Conservation (phyloP, 225 moss, liverwort and hornwort species). For the Bryoerythrophyllum caledonicum region DNA sequence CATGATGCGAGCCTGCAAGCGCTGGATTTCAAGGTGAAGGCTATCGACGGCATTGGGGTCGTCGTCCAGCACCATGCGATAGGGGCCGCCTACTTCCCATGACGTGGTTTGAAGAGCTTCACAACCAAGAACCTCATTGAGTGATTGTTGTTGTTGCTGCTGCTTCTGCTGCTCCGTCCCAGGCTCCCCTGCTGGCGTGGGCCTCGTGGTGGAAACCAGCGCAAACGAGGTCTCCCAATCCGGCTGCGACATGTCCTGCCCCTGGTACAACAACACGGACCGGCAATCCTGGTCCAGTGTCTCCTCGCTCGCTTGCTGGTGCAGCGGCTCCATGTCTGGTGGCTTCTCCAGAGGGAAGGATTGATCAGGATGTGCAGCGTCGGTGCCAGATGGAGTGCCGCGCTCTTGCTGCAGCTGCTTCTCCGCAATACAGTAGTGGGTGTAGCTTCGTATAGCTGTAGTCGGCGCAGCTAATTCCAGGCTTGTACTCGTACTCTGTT, state of each 20-base stretch:
- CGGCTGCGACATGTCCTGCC: constrained; percentile 53
- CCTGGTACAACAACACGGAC: constrained; percentile 39
- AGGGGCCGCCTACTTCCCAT: constrained; percentile 63
- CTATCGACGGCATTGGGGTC: constrained; percentile 74
- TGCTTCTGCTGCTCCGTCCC: constrained; percentile 23
- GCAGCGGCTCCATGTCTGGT: not conserved
- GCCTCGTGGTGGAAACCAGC: constrained; percentile 74
- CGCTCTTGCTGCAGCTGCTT: constrained; percentile 18
- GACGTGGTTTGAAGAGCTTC: constrained; percentile 47
- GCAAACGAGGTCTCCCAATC: constrained; percentile 91
- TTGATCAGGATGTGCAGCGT: constrained; percentile 13
- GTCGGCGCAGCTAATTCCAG: constrained; percentile 36
- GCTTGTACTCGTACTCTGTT: constrained; percentile 27
- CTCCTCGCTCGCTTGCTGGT: constrained; percentile 20
- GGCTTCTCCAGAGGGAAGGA: constrained; percentile 13
- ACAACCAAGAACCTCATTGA: too few relatives aligned
- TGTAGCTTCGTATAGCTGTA: constrained; percentile 26
- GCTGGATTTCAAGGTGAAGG: constrained; percentile 79
- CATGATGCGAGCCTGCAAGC: constrained; percentile 78
- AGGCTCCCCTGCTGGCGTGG: constrained; percentile 48
- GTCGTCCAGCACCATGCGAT: constrained; percentile 67
- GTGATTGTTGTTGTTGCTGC: not conserved
- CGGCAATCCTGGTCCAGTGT: constrained; percentile 44
- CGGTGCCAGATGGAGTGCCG: not conserved
- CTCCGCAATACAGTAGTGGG: constrained; percentile 10